Conservation (phyloP, 495 filamentous ascomycete genomes). For the Collariella sp. region DNA sequence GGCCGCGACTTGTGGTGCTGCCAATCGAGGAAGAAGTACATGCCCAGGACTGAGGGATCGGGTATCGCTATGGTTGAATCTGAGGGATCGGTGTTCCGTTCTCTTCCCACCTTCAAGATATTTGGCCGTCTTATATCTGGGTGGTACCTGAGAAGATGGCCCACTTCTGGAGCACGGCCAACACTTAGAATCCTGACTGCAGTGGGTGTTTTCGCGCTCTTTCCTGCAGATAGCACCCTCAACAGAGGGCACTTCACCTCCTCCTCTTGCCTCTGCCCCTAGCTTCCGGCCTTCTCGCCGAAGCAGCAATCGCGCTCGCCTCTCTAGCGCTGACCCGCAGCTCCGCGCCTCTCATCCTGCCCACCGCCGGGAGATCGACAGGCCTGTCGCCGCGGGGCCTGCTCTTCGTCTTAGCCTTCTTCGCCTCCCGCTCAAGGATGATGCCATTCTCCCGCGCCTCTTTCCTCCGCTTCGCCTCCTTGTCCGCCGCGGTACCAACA, state of each 20-base stretch:
- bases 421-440: slow-evolving; percentile 62
- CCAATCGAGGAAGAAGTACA: too few relatives aligned
- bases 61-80: too few relatives aligned
- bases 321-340: slow-evolving; percentile 72
- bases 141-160: too few relatives aligned
- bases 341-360: slow-evolving; percentile 70
- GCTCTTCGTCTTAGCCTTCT: slow-evolving; percentile 31
- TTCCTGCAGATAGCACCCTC: slow-evolving; percentile 1
- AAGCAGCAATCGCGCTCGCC: slow-evolving; percentile 53
- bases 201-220: not conserved
- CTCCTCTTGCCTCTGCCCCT: slow-evolving; percentile 25
- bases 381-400: slow-evolving; percentile 47
- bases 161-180: not conserved
- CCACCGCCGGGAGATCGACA: slow-evolving; percentile 66
- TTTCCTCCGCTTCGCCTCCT: slow-evolving; percentile 60
- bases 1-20: too few relatives aligned
- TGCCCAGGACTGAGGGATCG: too few relatives aligned
- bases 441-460: slow-evolving; percentile 88
- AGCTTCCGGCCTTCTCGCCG: slow-evolving; percentile 23
- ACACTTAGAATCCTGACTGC: not conserved
- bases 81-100: too few relatives aligned
- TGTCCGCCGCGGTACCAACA: slow-evolving; percentile 48
- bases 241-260: slow-evolving; percentile 12
- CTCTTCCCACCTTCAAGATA: too few relatives aligned
- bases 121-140: too few relatives aligned